Evolutionary conservation across 441 rosid genomes (phyloP).

Genomic region (Adansonia grandidieri): DNA sequence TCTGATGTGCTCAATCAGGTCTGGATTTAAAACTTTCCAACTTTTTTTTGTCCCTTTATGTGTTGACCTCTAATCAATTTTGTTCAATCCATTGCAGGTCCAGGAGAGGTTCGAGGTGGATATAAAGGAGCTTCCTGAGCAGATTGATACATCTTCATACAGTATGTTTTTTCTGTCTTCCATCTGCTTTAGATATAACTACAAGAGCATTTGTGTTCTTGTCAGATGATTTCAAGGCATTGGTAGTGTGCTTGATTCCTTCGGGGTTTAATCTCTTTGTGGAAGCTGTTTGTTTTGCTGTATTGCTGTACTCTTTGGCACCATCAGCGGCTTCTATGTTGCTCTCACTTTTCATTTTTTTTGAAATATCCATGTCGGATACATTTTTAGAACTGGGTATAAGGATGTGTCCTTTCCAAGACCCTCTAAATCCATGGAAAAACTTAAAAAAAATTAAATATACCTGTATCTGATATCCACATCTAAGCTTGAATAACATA

Average conservation of each 20-base stretch:
- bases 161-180: constrained; percentile 50
- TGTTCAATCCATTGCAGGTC: constrained; percentile 50
- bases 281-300: background rate
- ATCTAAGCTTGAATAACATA: background rate
- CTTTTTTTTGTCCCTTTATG: background rate
- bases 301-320: background rate
- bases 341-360: background rate
- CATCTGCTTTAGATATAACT: background rate
- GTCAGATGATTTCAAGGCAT: background rate
- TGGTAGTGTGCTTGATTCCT: background rate
- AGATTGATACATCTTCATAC: constrained; percentile 43
- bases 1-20: too few species aligned
- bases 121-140: constrained; percentile 97
- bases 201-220: background rate
- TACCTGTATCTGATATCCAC: too few species aligned
- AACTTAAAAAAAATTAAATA: too few species aligned
- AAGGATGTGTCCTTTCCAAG: too few species aligned
- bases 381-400: too few species aligned
- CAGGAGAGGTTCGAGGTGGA: constrained; percentile 98
- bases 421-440: too few species aligned
- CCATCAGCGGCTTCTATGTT: background rate
- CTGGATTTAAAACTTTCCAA: constrained; percentile 23
- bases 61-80: background rate
- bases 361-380: too few species aligned
- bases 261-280: background rate